Evolutionary conservation across 768 basidiomycete species (phyloP), one percentile per base, ranked within the genome.

Genomic region (Cantharellus anzutake): DNA sequence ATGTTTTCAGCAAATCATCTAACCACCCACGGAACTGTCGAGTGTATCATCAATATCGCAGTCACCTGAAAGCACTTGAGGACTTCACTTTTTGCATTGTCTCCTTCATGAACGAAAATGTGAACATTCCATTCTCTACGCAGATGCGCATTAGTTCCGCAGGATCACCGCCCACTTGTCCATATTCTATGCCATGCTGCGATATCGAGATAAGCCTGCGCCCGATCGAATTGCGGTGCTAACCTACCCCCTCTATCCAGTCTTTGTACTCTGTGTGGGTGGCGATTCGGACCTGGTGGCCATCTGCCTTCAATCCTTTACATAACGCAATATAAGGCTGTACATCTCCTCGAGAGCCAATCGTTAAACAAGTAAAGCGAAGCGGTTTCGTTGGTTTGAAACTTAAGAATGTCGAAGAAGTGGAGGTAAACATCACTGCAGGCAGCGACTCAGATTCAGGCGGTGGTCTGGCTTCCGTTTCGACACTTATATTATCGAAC

Each of bases 131-230:
- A 70, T 99, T 97, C 71, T 97, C 94, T 41, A 98, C 84, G 69
- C 93, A 98, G 63, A 99, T 90, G 58, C 88, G 80, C 92, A 98
- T 93, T 48, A 99, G 73, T 70, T 98, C 94, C 1, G 96, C 93
- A 5, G 94, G 94, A 70, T 98, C 96, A 37, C 94, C 94, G 5
- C 96, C 94, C 50, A 98, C 92, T 64, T 79, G 84, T 5, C 85
- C 85, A 69, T 86, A 97, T 67, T 92, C 92, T 66, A 99, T 96
- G n/a, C 90, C 91, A 68, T 98, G 78, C 91, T 96, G 63, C 5
- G 20, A 44, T 5, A 40, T 11, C 61, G 60, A 58, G 29, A 53
- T 16, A 38, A 29, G 42, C 60, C 3, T 64, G 37, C 41, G 29
- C 14, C 55, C 2, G 39, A 53, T 5, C 7, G 40, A 35, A 40